Evolutionary conservation across 2,329 filamentous ascomycete species (phyloP).

Genomic region (Colletotrichum orchidophilum): DNA sequence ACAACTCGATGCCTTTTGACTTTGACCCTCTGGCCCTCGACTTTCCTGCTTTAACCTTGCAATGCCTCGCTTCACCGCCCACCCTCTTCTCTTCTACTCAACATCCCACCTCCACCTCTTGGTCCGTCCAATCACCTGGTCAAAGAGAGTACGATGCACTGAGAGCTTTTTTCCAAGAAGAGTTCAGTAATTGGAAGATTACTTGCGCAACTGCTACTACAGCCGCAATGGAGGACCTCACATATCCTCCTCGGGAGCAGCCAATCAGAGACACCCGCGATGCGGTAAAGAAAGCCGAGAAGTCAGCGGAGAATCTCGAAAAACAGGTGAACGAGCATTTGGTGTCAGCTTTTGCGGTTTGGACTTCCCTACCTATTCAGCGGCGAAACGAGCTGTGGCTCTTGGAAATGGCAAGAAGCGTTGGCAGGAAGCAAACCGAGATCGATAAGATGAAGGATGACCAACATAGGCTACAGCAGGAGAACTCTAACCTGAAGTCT

Average conservation of each 20-base stretch:
- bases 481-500: constrained; percentile 63
- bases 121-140: constrained; percentile 81
- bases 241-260: constrained; percentile 54
- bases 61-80: constrained; percentile 81
- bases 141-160: constrained; percentile 79
- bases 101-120: constrained; percentile 80
- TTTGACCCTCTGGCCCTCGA: constrained; percentile 88
- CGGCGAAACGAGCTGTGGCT: constrained; percentile 69
- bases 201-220: constrained; percentile 61
- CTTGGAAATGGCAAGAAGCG: constrained; percentile 67
- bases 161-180: constrained; percentile 70
- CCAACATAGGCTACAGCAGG: constrained; percentile 63
- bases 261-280: constrained; percentile 55
- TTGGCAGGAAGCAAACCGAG: constrained; percentile 66
- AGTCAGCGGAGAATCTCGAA: constrained; percentile 68
- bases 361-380: constrained; percentile 70
- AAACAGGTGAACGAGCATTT: constrained; percentile 79
- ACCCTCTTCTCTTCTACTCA: constrained; percentile 85
- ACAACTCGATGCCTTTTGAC: constrained; percentile 70
- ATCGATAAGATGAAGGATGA: constrained; percentile 60
- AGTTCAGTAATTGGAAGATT: constrained; percentile 73
- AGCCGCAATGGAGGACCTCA: constrained; percentile 59
- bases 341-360: constrained; percentile 79
- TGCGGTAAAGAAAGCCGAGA: constrained; percentile 58
- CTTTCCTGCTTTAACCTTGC: constrained; percentile 85